phyloP scores from a whole-genome alignment of 345 rosid genomes.

The Salix brachista region DNA sequence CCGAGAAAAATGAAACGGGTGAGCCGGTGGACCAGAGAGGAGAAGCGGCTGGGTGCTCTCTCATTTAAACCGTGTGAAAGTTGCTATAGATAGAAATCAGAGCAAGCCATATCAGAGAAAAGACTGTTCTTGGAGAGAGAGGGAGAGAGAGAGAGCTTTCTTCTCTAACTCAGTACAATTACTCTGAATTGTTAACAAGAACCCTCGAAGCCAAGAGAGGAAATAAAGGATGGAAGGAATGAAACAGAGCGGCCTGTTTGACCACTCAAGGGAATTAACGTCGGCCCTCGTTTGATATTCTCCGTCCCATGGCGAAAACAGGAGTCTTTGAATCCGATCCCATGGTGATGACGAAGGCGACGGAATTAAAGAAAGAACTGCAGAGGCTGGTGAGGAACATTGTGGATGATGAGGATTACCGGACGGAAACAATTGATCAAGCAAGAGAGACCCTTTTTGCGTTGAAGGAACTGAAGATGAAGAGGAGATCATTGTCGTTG shows the following conservation, averaged over 20 bases:
- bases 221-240: not conserved
- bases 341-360: conserved; percentile 48
- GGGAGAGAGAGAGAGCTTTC: not conserved
- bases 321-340: conserved; percentile 53
- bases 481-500: conserved; percentile 50
- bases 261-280: not conserved
- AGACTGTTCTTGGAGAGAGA: too few species aligned
- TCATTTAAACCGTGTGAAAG: too few species aligned
- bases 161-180: too few species aligned
- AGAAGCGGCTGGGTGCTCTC: too few species aligned
- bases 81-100: not conserved
- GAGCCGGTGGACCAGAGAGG: too few species aligned
- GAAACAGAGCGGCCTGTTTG: conserved; percentile 11
- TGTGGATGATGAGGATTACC: conserved; percentile 60
- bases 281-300: not conserved
- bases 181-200: not conserved
- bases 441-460: conserved; percentile 58
- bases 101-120: too few species aligned
- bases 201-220: not conserved
- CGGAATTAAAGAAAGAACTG: conserved; percentile 68
- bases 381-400: conserved; percentile 58
- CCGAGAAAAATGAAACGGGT: too few species aligned
- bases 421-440: conserved; percentile 52
- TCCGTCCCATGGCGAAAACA: conserved; percentile 26
- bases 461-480: conserved; percentile 46